phyloP scores from a whole-genome alignment of 192 early-diverging fungal genomes.

The Gigaspora rosea region DNA sequence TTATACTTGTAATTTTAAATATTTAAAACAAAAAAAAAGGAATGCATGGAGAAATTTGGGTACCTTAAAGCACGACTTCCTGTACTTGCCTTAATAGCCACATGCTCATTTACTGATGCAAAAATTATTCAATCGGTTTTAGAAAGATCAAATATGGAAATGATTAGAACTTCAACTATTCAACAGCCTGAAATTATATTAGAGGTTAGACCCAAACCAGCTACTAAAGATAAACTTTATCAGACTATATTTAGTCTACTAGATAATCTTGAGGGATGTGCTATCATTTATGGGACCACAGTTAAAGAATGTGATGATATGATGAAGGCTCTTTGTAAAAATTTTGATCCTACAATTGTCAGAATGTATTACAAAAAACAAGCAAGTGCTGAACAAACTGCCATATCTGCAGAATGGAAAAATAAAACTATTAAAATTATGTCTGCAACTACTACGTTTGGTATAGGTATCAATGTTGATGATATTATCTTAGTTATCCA shows the following conservation, averaged over 20 bases:
- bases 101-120: too few relatives aligned
- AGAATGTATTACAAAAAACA: slow-evolving; percentile 16
- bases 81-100: too few relatives aligned
- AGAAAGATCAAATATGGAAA: too few relatives aligned
- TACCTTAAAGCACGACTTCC: background rate
- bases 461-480: background rate
- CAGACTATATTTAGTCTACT: background rate
- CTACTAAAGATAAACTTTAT: background rate
- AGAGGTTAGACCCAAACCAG: background rate
- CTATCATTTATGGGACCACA: background rate
- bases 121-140: too few relatives aligned
- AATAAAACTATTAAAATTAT: slow-evolving; percentile 10
- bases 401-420: background rate
- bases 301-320: background rate
- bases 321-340: background rate
- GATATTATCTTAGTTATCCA: slow-evolving; percentile 1
- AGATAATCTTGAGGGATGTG: slow-evolving; percentile 2
- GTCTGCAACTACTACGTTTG: background rate
- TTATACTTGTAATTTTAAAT: background rate
- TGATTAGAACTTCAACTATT: slow-evolving; percentile 12
- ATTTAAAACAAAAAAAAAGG: slow-evolving; percentile 4
- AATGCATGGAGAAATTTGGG: background rate
- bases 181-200: background rate
- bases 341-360: background rate
- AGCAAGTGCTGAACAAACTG: background rate